Base-by-base conservation (phyloP, 2,329 filamentous ascomycete species). In the Colletotrichum endophyticum region DNA sequence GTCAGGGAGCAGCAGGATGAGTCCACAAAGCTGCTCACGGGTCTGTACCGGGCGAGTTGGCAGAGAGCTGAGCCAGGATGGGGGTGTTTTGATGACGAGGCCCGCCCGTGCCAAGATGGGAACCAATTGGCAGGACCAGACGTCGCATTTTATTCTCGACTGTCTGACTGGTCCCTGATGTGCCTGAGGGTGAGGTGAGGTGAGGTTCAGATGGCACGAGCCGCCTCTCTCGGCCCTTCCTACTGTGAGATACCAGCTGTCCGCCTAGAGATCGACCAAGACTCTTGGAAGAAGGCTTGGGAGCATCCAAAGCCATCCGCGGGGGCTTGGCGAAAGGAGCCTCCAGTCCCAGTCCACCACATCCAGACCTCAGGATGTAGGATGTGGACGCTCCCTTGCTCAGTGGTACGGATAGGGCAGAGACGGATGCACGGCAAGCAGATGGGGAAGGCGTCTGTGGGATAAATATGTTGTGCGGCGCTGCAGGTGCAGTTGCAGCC, bases 161-260 rank as follows among this genome's bases (percentile, higher is more conserved):
- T 44, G 63, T 28, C 28, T 44, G 36, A 49, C 63, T 49, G 57
- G 71, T 30, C 30, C 57, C 30, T 53, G 19, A 30, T 49, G 27
- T 15, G 32, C 61, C 22, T 36, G 15, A 15, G 28, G 69, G 44
- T 59, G 61, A 62, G 53, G 62, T 76, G 61, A 62, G 53, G 53
- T 76, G 63, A 73, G 56, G 73, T 64, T 76, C 70, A 73, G 73
- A 73, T 75, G 70, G 73, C 73, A 73, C 73, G 70, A 69, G 73
- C 70, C 73, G 73, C 73, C 28, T 76, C 63, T 62, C 73, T 68
- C 64, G 69, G 70, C 69, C 69, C 73, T 67, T 44, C 70, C 70
- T 76, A 11, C 6, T 13, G 44, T 53, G 44, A 53, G 12, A 53
- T 53, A 53, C 53, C 39, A 49, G 19, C 59, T 73, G 57, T n/a